A percentile compares a stretch with the other conserved stretches of the same genome.
These are phyloP conservation scores for Heteromeles arbutifolia DNA, from an alignment of 306 rosid species.

Conservation along the genomic window DNA sequence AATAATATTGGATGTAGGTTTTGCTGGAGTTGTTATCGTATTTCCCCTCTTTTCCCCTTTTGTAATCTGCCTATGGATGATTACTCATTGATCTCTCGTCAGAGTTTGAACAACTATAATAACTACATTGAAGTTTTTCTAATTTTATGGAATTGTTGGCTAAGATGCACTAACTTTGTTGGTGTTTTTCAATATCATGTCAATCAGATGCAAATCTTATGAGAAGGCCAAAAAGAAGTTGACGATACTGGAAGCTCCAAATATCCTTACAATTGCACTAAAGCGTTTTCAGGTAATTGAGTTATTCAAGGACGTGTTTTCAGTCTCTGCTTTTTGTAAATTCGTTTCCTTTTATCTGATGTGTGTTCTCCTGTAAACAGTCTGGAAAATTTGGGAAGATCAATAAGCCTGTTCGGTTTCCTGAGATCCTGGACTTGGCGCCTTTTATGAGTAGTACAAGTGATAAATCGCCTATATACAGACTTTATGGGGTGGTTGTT, in stretches of 20 bases:
- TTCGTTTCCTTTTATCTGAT: not conserved
- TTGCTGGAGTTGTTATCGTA: not conserved
- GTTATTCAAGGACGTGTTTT: conserved; percentile 4
- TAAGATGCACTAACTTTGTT: not conserved
- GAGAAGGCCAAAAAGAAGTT: conserved; percentile 95
- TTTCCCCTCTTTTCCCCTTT: not conserved
- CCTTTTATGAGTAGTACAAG: conserved; percentile 90
- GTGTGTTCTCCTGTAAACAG: conserved; percentile 26
- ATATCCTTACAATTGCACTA: conserved; percentile 87
- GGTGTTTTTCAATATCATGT: conserved; percentile 6
- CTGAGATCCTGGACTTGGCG: conserved; percentile 76
- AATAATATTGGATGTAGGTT: not conserved
- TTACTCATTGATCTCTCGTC: not conserved
- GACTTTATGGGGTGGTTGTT: conserved; percentile 84
- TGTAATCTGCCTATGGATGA: not conserved
- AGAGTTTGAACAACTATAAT: not conserved
- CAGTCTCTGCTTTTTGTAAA: not conserved
- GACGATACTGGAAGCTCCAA: conserved; percentile 87
- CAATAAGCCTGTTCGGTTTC: conserved; percentile 78
- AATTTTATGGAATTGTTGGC: not conserved
- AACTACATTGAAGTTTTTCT: not conserved
- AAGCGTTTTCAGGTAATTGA: conserved; percentile 89
- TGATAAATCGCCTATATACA: conserved; percentile 78
- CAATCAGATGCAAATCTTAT: conserved; percentile 81
- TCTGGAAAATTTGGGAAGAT: conserved; percentile 97